Conservation (phyloP, 2,329 filamentous ascomycete genomes). For the Penicillium hordei region DNA sequence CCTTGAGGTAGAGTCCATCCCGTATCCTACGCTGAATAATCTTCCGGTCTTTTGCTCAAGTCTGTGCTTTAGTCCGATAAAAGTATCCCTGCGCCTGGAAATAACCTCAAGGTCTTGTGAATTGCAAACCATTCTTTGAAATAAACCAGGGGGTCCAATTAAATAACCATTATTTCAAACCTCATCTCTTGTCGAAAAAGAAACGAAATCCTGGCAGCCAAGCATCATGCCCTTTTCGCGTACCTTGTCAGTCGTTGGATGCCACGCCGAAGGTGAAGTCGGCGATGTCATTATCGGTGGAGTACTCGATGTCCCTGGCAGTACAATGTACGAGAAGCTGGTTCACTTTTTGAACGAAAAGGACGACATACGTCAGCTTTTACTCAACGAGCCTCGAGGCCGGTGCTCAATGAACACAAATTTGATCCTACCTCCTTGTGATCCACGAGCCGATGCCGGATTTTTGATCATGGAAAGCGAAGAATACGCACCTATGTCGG, state of each 20-base stretch:
- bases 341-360: constrained; percentile 43
- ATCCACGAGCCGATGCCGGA: constrained; percentile 47
- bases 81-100: neutral
- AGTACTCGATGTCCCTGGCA: constrained; percentile 44
- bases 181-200: neutral
- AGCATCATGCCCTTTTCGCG: constrained; percentile 22
- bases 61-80: neutral
- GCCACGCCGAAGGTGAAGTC: constrained; percentile 39
- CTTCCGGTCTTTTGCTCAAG: neutral
- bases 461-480: constrained; percentile 51
- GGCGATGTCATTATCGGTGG: constrained; percentile 53
- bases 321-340: constrained; percentile 53
- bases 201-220: neutral
- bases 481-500: constrained; percentile 50
- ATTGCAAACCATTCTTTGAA: neutral
- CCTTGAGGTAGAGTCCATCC: neutral
- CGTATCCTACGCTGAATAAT: neutral
- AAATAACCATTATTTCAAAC: neutral
- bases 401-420: constrained; percentile 44
- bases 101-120: neutral
- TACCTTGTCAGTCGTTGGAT: constrained; percentile 26
- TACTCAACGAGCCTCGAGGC: constrained; percentile 51
- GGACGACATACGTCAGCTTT: constrained; percentile 44
- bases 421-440: constrained; percentile 45
- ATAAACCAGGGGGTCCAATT: neutral